These are phyloP conservation scores for Pythium volutum DNA, from an alignment of 352 stramenopile genomes.

Conservation along the genomic window DNA sequence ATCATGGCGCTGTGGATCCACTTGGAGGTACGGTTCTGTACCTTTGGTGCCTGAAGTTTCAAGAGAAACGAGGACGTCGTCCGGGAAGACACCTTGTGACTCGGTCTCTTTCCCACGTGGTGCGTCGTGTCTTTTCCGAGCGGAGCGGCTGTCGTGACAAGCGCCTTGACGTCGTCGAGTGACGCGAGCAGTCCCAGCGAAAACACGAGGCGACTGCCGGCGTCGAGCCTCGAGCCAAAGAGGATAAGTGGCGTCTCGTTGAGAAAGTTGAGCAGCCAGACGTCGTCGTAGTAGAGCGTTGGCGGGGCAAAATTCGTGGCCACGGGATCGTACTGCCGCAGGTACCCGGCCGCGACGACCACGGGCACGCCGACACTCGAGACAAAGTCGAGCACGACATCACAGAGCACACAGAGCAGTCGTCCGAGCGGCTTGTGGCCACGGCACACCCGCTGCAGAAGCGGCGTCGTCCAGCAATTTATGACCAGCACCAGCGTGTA, in stretches of 20 bases:
- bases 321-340: slow-evolving; percentile 5
- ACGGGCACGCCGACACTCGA: slow-evolving; percentile 17
- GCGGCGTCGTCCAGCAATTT: neutral
- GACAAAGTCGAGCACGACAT: neutral
- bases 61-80: neutral
- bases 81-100: neutral
- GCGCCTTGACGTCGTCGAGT: neutral
- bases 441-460: neutral
- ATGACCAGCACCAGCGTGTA: neutral
- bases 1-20: neutral
- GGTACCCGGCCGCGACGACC: slow-evolving; percentile 12
- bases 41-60: neutral
- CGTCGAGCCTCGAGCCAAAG: slow-evolving; percentile 34
- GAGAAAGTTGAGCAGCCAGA: slow-evolving; percentile 27
- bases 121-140: neutral
- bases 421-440: neutral
- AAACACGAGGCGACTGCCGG: slow-evolving; percentile 36
- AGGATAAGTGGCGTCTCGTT: slow-evolving; percentile 31
- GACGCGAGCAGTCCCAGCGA: slow-evolving; percentile 4
- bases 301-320: neutral
- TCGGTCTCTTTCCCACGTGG: too few species aligned
- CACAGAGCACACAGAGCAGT: neutral
- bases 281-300: slow-evolving; percentile 26
- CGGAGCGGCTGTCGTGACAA: neutral
- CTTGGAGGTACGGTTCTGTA: neutral